Base-by-base conservation (phyloP, 2,329 filamentous ascomycete species). In the Colletotrichum lupini region DNA sequence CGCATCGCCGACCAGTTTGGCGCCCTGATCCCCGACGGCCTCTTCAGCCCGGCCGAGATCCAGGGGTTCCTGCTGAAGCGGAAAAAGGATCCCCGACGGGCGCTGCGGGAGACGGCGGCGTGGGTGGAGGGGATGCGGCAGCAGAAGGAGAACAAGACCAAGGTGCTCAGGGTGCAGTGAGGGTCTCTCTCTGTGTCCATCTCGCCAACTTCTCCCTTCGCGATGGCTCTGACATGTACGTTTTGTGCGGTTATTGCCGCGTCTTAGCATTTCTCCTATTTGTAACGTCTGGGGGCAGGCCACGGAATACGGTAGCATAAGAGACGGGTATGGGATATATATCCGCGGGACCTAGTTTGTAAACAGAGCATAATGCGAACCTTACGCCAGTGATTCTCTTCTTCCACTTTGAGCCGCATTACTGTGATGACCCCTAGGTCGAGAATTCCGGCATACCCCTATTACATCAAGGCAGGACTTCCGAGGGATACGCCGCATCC, bases 61-160 rank as follows among this genome's bases (percentile, higher is more conserved):
- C 91, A 92, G 79, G 91, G 90, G 0, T 93, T 91, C 79, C 77
- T 93, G 71, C 82, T 92, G 58, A 91, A 90, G 80, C 82, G 89
- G 56, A 92, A 92, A 82, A 89, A 88, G 82, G 84, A 86, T 46
- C 90, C 91, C 7, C 81, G 83, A 11, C 83, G 85, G 76, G 91
- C 91, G 2, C 78, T 91, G 42, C 81, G 82, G 24, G 88, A 91
- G 77, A 87, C 86, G 2, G 82, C 83, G 2, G 81, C 76, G 6
- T 92, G 90, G 90, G 87, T 91, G 1, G 83, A 86, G 68, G 87
- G 83, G 1, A 81, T 87, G 74, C 60, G 86, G 42, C 82, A 81
- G 78, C 87, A 89, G 80, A 91, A 89, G 80, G 84, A 83, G 72
- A 79, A 80, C 63, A 85, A 84, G 76, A 86, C 82, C 22, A 88